phyloP scores from a whole-genome alignment of 75 land plant species.

The Sequoia sempervirens region DNA sequence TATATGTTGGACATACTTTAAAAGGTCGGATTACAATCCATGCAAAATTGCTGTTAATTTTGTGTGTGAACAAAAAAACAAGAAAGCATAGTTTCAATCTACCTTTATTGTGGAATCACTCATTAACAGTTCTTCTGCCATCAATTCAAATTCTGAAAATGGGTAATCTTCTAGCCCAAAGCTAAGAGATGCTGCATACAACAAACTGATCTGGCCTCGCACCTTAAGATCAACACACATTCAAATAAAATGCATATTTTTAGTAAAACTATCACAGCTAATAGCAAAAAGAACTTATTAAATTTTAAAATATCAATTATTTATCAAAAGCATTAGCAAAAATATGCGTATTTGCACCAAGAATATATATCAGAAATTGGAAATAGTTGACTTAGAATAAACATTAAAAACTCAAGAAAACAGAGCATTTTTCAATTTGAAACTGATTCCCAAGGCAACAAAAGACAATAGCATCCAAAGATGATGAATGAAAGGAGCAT shows the following conservation, averaged over 20 bases:
- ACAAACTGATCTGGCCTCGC: conserved; percentile 74
- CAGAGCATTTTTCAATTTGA: background rate
- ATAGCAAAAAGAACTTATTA: background rate
- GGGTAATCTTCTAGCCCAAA: conserved; percentile 86
- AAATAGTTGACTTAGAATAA: background rate
- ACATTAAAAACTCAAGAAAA: background rate
- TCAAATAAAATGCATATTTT: background rate
- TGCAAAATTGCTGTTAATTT: background rate
- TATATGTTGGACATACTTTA: background rate
- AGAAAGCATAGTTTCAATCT: background rate
- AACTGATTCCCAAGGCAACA: background rate
- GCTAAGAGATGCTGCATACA: conserved; percentile 59
- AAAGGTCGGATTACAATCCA: background rate
- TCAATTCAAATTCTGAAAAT: conserved; percentile 90
- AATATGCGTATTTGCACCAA: background rate
- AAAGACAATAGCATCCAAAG: background rate
- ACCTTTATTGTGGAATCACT: conserved; percentile 84
- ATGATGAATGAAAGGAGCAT: background rate
- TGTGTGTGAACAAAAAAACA: background rate
- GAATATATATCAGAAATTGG: background rate
- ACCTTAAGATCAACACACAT: conserved; percentile 35
- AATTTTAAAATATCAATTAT: background rate
- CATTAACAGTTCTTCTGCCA: conserved; percentile 96
- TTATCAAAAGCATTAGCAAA: background rate
- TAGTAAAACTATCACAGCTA: background rate